Base-by-base conservation (phyloP, 2,329 filamentous ascomycete genomes). In the Cladophialophora bantiana region DNA sequence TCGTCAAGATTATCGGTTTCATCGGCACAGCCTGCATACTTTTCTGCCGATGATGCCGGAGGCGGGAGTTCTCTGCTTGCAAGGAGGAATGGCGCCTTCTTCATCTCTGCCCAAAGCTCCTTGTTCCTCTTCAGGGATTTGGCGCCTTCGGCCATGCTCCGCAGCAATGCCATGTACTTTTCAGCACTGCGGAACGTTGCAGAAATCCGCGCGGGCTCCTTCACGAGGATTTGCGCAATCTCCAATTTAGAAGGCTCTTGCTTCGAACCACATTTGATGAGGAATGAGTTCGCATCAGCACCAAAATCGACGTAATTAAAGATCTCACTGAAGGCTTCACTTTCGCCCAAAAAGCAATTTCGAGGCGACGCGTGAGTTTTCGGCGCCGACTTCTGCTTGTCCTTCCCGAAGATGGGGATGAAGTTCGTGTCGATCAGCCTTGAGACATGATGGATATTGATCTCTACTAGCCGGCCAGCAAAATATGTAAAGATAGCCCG, bases 261-360 rank as follows among this genome's bases (percentile, higher is more conserved):
- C 78, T 96, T 97, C 2, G 93, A 94, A 9, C 95, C 95, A 70
- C 94, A 92, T 69, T 92, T 91, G 73, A 93, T 87, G 18, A 99
- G 81, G 74, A 99, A 99, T 0, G 90, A 84, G 74, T 98, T 98
- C 1, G 92, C 94, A 75, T 94, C 89, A 38, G 85, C 81, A 0
- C 94, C 93, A 80, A 97, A 99, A 76, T 98, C 92, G 13, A 98
- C 94, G 78, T 97, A 99, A 76, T 98, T 93, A 72, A 99, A 97
- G 36, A 99, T 96, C 36, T 96, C 91, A 10, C 88, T 90, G 74
- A 96, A 99, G 71, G 89, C 84, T 63, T 86, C 82, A 60, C 85
- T 83, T 38, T 85, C 83, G 7, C 95, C 95, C 1, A 99, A 83
- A 76, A 97, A 99, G 69, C 90, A 93, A 48, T 88, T 84, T 54